Percentiles rank a stretch among this genome's conserved stretches.
Conservation (phyloP, 257 asterid genomes). For the Henckelia pumila region DNA sequence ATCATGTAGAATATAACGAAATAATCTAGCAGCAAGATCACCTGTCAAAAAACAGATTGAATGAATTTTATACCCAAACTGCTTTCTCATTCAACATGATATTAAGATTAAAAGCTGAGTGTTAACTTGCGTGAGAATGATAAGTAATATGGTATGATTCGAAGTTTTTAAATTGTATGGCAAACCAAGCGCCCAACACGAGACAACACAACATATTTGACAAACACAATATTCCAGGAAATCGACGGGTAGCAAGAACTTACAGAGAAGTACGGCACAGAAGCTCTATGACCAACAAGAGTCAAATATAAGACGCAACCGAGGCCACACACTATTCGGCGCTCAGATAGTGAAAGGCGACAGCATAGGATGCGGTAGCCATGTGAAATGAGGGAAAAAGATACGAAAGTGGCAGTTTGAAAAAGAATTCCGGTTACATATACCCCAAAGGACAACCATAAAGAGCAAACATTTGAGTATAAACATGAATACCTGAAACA, state of each 20-base stretch:
- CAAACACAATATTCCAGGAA: not conserved
- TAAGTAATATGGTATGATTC: too few relatives aligned
- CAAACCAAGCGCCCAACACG: not conserved
- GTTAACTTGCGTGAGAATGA: too few relatives aligned
- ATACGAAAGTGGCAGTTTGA: conserved; percentile 58
- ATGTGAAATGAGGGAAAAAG: conserved; percentile 72
- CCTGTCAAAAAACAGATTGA: conserved; percentile 37
- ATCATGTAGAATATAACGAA: conserved; percentile 55
- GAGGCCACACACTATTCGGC: conserved; percentile 58
- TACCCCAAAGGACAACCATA: conserved; percentile 92
- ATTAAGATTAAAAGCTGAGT: too few relatives aligned
- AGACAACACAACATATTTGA: too few relatives aligned
- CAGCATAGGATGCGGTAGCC: conserved; percentile 83
- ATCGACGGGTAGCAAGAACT: conserved; percentile 28
- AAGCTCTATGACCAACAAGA: conserved; percentile 81
- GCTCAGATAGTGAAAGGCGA: conserved; percentile 62
- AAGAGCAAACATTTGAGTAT: conserved; percentile 56
- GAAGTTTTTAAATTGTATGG: too few relatives aligned
- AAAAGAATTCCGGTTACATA: conserved; percentile 72
- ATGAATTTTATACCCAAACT: too few relatives aligned
- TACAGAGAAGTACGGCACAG: conserved; percentile 78
- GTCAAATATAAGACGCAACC: conserved; percentile 72
- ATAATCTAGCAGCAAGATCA: conserved; percentile 54
- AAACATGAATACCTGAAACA: conserved; percentile 72
- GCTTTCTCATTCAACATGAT: not conserved